A percentile compares a stretch with the other conserved stretches of the same genome.
phyloP scores from a whole-genome alignment of 108 stramenopile genomes.

The Fistulifera pelliculosa region DNA sequence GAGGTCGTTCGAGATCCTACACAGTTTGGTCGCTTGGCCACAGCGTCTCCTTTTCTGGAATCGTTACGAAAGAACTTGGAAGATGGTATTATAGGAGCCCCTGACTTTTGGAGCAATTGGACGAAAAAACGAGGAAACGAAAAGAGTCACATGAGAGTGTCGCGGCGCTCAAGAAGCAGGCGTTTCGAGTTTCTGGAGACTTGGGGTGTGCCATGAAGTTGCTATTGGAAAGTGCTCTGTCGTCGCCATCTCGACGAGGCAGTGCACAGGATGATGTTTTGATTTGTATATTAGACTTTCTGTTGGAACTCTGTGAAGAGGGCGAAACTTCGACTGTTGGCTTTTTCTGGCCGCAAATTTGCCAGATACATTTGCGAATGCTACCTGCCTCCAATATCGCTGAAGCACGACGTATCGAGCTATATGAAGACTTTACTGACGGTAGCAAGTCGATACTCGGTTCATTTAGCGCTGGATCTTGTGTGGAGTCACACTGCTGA shows the following conservation, averaged over 20 bases:
- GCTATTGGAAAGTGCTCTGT: constrained; percentile 57
- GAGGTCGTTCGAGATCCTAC: constrained; percentile 24
- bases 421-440: constrained; percentile 84
- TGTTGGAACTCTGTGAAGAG: constrained; percentile 75
- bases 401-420: constrained; percentile 55
- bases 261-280: constrained; percentile 16
- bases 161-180: constrained; percentile 67
- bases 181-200: constrained; percentile 82
- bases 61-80: constrained; percentile 32
- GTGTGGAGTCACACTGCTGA: constrained; percentile 81
- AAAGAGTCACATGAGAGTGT: neutral
- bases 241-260: constrained; percentile 5
- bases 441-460: constrained; percentile 48
- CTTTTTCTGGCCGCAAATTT: constrained; percentile 80
- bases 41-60: constrained; percentile 33
- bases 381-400: constrained; percentile 54
- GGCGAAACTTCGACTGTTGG: constrained; percentile 67
- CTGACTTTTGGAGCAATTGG: constrained; percentile 60
- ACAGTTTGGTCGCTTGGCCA: constrained; percentile 18
- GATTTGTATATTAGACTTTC: constrained; percentile 76
- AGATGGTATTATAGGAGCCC: constrained; percentile 34
- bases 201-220: constrained; percentile 80
- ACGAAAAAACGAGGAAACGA: constrained; percentile 28
- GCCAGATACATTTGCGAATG: constrained; percentile 81
- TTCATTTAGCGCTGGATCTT: constrained; percentile 73